These are phyloP conservation scores for Mucor saturninus DNA, from an alignment of 371 early-diverging fungal genomes.

Conservation along the genomic window DNA sequence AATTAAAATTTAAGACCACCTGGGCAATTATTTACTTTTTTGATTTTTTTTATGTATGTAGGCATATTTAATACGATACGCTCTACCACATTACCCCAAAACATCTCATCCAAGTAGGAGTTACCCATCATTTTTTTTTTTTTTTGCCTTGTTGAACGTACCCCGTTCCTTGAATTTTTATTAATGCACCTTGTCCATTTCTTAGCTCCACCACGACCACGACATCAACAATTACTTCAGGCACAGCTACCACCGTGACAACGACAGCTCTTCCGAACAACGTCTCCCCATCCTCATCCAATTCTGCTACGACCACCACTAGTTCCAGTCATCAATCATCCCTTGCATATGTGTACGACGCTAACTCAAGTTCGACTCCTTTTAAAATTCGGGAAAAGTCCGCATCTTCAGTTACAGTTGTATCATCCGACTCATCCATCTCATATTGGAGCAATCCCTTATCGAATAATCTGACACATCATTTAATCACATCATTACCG, in stretches of 20 bases:
- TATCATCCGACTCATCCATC: constrained; percentile 38
- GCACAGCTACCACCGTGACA: background rate
- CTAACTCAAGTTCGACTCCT: constrained; percentile 38
- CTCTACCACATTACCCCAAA: constrained; percentile 19
- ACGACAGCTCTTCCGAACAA: constrained; percentile 1
- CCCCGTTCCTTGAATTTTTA: too few relatives aligned
- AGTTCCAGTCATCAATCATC: constrained; percentile 39
- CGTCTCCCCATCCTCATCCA: constrained; percentile 28
- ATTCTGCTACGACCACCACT: constrained; percentile 27
- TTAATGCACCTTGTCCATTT: too few relatives aligned
- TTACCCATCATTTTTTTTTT: too few relatives aligned
- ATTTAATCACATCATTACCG: background rate
- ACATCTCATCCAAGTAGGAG: constrained; percentile 17
- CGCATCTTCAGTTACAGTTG: constrained; percentile 38
- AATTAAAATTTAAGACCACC: constrained; percentile 1
- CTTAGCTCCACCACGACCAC: background rate
- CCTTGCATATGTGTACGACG: constrained; percentile 42
- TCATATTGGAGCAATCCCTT: constrained; percentile 39
- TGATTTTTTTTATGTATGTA: background rate
- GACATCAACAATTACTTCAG: background rate
- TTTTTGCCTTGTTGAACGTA: too few relatives aligned
- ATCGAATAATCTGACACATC: constrained; percentile 12
- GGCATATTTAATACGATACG: constrained; percentile 4
- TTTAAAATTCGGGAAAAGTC: constrained; percentile 50
- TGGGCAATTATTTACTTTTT: constrained; percentile 16